These are phyloP conservation scores for Physcomitrellopsis africana DNA, from an alignment of 225 moss, liverwort and hornwort genomes.

Conservation along the genomic window DNA sequence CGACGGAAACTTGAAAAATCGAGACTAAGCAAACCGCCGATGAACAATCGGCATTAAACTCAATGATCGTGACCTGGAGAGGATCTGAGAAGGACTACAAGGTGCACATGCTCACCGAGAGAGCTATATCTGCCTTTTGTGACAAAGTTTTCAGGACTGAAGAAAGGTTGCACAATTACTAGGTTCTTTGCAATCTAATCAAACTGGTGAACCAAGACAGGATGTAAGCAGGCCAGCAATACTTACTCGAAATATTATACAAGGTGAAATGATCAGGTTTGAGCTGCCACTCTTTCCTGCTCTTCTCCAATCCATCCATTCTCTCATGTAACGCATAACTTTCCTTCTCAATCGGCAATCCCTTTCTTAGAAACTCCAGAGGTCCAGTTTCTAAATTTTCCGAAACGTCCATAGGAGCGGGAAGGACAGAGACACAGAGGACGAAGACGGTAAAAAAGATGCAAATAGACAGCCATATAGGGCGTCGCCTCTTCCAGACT, in stretches of 20 bases:
- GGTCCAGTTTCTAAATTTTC: conserved; percentile 34
- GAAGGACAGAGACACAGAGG: conserved; percentile 44
- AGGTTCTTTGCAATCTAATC: too few species aligned
- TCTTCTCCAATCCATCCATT: conserved; percentile 18
- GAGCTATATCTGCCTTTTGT: too few species aligned
- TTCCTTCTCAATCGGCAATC: conserved; percentile 14
- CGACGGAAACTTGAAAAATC: too few species aligned
- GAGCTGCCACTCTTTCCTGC: conserved; percentile 37
- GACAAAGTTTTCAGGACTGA: not conserved
- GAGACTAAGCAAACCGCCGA: too few species aligned
- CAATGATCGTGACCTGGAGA: too few species aligned
- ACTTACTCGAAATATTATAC: conserved; percentile 40
- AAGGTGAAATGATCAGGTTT: conserved; percentile 56
- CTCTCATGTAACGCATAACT: conserved; percentile 33
- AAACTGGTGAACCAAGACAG: not conserved
- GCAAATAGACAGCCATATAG: conserved; percentile 42
- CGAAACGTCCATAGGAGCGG: conserved; percentile 44
- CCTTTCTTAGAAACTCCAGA: conserved; percentile 24
- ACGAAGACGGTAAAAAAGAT: conserved; percentile 44
- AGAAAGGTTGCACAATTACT: not conserved
- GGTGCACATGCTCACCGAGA: too few species aligned
- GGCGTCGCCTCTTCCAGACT: conserved; percentile 42
- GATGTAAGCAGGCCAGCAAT: not conserved
- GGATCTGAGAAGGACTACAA: too few species aligned
- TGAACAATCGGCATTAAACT: too few species aligned